A percentile compares a stretch with the other conserved stretches of the same genome.
Conservation (phyloP, 352 stramenopile species). For the Pythium chondricola region DNA sequence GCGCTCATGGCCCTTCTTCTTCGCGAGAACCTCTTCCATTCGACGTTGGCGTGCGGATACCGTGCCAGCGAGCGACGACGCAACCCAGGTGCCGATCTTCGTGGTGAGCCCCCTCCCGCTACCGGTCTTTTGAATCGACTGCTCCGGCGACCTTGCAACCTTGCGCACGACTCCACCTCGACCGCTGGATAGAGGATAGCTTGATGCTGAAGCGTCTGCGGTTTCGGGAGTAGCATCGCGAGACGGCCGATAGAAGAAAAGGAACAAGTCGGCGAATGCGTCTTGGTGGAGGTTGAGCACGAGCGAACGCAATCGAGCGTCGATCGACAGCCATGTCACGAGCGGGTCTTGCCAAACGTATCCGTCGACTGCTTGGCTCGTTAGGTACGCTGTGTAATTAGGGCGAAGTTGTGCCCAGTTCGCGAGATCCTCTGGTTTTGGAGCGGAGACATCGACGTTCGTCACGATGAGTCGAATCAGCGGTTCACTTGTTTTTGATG, state of each 20-base stretch:
- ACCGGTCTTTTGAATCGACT: not conserved
- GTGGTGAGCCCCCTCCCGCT: slow-evolving; percentile 9
- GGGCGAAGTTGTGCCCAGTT: slow-evolving; percentile 35
- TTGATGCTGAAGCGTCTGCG: not conserved
- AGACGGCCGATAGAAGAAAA: slow-evolving; percentile 57
- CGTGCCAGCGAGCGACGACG: slow-evolving; percentile 11
- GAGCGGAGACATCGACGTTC: slow-evolving; percentile 56
- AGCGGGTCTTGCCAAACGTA: slow-evolving; percentile 72
- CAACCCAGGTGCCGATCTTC: slow-evolving; percentile 24
- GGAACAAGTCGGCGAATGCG: slow-evolving; percentile 60
- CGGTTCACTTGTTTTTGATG: slow-evolving; percentile 26
- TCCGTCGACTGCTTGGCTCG: slow-evolving; percentile 12
- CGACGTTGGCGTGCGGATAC: slow-evolving; percentile 10
- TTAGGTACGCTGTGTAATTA: not conserved
- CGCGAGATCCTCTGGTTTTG: slow-evolving; percentile 44
- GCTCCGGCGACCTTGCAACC: slow-evolving; percentile 6
- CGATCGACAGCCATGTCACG: slow-evolving; percentile 59
- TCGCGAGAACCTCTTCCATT: not conserved
- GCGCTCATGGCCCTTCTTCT: slow-evolving; percentile 20
- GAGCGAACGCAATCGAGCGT: slow-evolving; percentile 60
- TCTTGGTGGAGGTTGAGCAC: slow-evolving; percentile 76
- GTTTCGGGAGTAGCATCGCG: not conserved
- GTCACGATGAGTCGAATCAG: slow-evolving; percentile 70
- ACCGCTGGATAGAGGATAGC: not conserved
- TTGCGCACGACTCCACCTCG: slow-evolving; percentile 9